Evolutionary conservation across 1,284 basidiomycete species (phyloP), one percentile per base, ranked within the genome.

Genomic region (Leccinum subspadiceum): DNA sequence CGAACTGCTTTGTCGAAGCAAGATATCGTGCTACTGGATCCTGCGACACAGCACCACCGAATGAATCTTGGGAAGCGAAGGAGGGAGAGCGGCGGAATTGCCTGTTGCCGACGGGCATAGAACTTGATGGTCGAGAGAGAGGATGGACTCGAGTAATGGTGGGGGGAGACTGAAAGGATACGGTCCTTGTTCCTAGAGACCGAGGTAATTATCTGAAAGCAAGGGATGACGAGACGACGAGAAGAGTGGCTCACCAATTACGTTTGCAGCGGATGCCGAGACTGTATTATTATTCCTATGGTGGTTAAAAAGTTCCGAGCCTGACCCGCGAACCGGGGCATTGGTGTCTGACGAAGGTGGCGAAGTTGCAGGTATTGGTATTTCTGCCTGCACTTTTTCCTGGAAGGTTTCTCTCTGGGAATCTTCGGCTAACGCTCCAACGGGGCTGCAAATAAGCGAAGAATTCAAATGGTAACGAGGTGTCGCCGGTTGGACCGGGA

Each of bases 391-490:
- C 24, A 53, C 58, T 57, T 56, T 58, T 51, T 62, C 53, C 6
- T 61, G 62, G 58, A 57, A 63, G 13, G 81, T 83, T 71, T 85
- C 84, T 68, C 83, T 82, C 65, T 82, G 82, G 3, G 81, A 82
- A 44, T 77, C 77, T 56, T 75, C 76, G 29, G 66, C 69, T 39
- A 70, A 65, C 12, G 55, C 57, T 3, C 48, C 53, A 41, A 59
- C 53, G 5, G 60, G 54, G 37, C 70, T 66, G 60, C 86, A 80
- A 2, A 81, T 63, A 59, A 81, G 81, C 0, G 79, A 81, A 8
- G 81, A 84, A 60, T 83, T 79, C 59, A 84, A 78, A 65, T 83
- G 79, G 70, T 87, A 86, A 56, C 76, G 76, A 37, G 81, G 75
- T 20, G 72, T 65, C 41, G 51, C 64, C 29, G 61, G 60, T 60